phyloP scores from a whole-genome alignment of 495 filamentous ascomycete species.

The Annulohypoxylon maeteangense region DNA sequence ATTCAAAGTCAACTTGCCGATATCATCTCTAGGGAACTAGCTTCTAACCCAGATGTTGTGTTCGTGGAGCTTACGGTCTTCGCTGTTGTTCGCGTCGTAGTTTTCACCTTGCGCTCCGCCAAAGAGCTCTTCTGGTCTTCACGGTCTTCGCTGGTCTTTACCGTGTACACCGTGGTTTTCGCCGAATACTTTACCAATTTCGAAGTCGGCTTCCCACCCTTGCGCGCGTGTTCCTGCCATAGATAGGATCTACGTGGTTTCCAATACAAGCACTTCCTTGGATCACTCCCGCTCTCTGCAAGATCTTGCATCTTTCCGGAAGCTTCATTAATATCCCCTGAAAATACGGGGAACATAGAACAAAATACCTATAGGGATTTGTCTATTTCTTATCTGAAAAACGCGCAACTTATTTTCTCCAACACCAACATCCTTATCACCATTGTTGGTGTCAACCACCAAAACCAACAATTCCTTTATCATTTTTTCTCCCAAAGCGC shows the following conservation, averaged over 20 bases:
- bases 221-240: not conserved
- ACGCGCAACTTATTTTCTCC: not conserved
- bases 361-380: not conserved
- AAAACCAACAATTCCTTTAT: not conserved
- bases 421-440: not conserved
- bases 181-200: not conserved
- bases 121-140: not conserved
- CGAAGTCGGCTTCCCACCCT: not conserved
- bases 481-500: not conserved
- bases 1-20: slow-evolving; percentile 3
- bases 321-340: slow-evolving; percentile 8
- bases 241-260: not conserved
- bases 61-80: not conserved
- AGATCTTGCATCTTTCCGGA: slow-evolving; percentile 9
- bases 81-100: not conserved
- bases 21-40: not conserved
- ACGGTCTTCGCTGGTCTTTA: not conserved
- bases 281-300: slow-evolving; percentile 13
- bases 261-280: slow-evolving; percentile 1
- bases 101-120: not conserved
- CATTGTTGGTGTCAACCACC: not conserved
- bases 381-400: not conserved
- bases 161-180: not conserved
- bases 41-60: not conserved
- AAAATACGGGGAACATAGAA: slow-evolving; percentile 7